Evolutionary conservation across 495 filamentous ascomycete genomes (phyloP), one percentile per base, ranked within the genome.

Genomic region (Neurospora sublineolata): DNA sequence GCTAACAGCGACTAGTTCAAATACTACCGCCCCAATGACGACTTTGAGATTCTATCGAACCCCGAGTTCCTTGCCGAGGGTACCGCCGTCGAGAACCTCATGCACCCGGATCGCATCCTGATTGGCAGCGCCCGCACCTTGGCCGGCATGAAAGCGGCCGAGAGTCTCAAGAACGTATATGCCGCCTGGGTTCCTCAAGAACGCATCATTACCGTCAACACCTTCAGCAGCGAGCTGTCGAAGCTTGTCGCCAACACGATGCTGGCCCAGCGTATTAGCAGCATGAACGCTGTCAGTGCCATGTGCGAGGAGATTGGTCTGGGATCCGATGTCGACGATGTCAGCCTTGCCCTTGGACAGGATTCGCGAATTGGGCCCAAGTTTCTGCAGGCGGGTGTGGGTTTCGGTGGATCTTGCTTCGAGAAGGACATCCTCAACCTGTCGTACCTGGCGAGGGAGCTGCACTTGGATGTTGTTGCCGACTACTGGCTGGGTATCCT

Each of bases 61-160:
- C 93, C 93, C 4, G 92, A 96, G 75, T 94, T 94, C 73, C 83
- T 94, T 0, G 89, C 93, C 11, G 92, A 93, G 72, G 93, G 93
- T 18, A 92, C 90, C 1, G 93, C 93, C 1, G 84, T 94, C 71
- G 76, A 85, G 10, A 88, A 94, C 76, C 81, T 94, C 23, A 85
- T 91, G 69, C 75, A 82, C n/a, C 93, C 93, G 4, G 91, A 93
- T 71, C 88, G 93, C 11, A 87, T 94, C 12, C 82, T 94, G 30
- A 93, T 96, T 75, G 93, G 93, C 27, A 93, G 89, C 2, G 80
- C 86, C 3, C 79, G 80, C 14, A 92, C 87, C 0, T 71, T 80
- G 4, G 75, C 83, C 2, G 92, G 91, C 14, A 82, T 81, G 18
- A 82, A 79, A 20, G 93, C 93, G 7, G 91, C 91, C 3, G 83